Base-by-base conservation (phyloP, 768 basidiomycete genomes). In the Amanita subjunquillea region DNA sequence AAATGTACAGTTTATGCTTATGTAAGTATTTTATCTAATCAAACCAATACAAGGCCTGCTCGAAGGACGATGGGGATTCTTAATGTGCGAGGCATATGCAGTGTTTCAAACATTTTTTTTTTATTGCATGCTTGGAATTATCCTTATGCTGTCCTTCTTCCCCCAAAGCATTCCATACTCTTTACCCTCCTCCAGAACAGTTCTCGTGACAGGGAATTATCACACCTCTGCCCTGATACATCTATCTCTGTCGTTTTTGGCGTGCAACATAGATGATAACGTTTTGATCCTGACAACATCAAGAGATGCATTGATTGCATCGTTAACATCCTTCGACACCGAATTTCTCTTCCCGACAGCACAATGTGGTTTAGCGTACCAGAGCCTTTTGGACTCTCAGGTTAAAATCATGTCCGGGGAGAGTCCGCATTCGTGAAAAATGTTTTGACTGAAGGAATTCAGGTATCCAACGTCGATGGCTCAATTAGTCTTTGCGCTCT, bases 191-290 rank as follows among this genome's bases (percentile, higher is more conserved):
- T 86, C 80, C 66, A 66, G 63, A 15, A 73, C 78, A 4, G 62
- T 89, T n/a, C 68, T 90, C 10, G 65, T 90, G 30, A 71, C 76
- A 23, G 88, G 88, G 0, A 54, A 69, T 0, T 85, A 80, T 60
- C 81, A 79, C 48, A 65, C 83, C 17, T 83, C 88, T 3, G 82
- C 85, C 4, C 85, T 85, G 3, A 68, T 91, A 45, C 80, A 86
- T 56, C 69, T 89, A 34, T 73, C 77, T 37, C 63, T 86, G 27
- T 84, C 85, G 0, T 68, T 72, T 55, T 55, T 70, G 4, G 56
- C 64, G 9, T 62, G 67, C 51, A 60, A 60, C 7, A 63, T 71
- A 20, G 60, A 67, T 9, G 58, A 56, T 30, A 61, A 15, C 63
- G 65, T 42, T 65, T 71, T 88, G 17, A 60, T 87, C 48, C 58